Conservation (phyloP, 2,329 filamentous ascomycete species). For the Cercospora citrullina region DNA sequence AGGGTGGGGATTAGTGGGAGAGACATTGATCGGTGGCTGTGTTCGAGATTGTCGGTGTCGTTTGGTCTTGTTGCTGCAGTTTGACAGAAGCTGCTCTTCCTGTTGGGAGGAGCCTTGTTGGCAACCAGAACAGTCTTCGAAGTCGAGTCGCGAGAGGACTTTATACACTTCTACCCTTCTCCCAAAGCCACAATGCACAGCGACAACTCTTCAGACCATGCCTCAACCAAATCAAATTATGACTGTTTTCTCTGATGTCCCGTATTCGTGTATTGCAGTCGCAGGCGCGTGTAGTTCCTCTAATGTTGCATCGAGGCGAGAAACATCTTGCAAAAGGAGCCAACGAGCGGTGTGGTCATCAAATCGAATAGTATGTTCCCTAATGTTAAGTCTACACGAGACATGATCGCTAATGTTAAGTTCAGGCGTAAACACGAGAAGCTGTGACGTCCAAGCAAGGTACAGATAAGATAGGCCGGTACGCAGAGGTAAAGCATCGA, state of each 20-base stretch:
- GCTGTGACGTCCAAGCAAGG: conserved; percentile 1
- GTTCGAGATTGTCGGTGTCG: not conserved
- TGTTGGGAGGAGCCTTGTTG: not conserved
- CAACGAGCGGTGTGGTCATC: not conserved
- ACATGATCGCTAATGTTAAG: not conserved
- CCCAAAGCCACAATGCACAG: not conserved
- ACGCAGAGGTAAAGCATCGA: not conserved
- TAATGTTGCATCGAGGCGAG: conserved; percentile 5
- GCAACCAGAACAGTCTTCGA: not conserved
- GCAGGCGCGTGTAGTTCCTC: conserved; percentile 2
- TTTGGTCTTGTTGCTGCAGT: not conserved
- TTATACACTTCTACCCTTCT: not conserved
- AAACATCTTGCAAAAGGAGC: not conserved
- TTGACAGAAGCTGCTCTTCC: not conserved
- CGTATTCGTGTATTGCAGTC: conserved; percentile 7
- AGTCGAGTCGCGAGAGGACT: not conserved
- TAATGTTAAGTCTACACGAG: conserved; percentile 1
- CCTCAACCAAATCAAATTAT: not conserved
- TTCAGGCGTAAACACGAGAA: conserved; percentile 2
- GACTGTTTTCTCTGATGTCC: not conserved
- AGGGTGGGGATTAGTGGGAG: conserved; percentile 21
- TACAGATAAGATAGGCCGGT: conserved; percentile 8
- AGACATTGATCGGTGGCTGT: conserved; percentile 11
- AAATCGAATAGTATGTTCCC: not conserved
- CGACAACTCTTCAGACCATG: not conserved